A percentile compares a stretch with the other conserved stretches of the same genome.
Conservation (phyloP, 306 rosid genomes). For the Cucurbita argyrosperma region DNA sequence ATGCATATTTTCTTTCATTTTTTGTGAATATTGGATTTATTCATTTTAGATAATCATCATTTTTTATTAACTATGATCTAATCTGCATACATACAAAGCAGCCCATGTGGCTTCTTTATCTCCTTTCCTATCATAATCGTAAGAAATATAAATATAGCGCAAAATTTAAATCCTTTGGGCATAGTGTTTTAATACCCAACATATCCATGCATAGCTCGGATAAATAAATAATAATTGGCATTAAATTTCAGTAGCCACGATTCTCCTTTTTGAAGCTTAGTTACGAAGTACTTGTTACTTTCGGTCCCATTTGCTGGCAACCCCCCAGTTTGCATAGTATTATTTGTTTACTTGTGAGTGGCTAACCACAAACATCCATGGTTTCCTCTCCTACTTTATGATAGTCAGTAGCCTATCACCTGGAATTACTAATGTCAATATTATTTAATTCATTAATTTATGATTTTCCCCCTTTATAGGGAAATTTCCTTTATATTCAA, state of each 20-base stretch:
- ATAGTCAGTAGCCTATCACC: not conserved
- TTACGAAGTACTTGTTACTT: not conserved
- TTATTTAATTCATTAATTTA: not conserved
- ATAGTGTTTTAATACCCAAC: not conserved
- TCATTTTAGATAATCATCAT: not conserved
- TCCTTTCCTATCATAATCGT: not conserved
- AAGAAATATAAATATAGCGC: not conserved
- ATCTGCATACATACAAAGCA: not conserved
- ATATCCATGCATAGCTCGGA: not conserved
- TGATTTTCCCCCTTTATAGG: not conserved
- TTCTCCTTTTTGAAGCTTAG: not conserved
- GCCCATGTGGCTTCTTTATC: not conserved
- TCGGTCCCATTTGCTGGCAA: slow-evolving; percentile 1
- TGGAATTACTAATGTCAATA: not conserved
- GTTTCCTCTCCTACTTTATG: not conserved
- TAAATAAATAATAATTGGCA: not conserved
- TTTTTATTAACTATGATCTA: not conserved
- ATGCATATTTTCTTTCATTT: not conserved
- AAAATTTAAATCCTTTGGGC: not conserved
- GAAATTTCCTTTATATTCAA: no score
- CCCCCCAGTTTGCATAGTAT: not conserved
- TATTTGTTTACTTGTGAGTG: not conserved
- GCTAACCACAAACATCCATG: not conserved
- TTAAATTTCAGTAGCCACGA: not conserved
- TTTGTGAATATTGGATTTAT: not conserved